These are phyloP conservation scores for Fusarium nisikadoi DNA, from an alignment of 2,329 filamentous ascomycete genomes.

Conservation along the genomic window DNA sequence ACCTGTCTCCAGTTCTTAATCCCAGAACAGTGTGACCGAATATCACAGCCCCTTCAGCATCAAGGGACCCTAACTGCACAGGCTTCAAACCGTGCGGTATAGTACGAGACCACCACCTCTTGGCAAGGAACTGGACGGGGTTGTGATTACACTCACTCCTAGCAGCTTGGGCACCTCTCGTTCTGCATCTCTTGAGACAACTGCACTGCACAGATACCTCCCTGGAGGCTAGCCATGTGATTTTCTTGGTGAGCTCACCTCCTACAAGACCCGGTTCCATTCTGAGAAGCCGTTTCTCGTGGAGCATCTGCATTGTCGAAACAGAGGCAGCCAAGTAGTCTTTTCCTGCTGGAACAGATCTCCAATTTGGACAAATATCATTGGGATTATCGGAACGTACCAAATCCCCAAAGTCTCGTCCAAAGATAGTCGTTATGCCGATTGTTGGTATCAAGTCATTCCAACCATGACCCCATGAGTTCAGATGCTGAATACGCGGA, in stretches of 20 bases:
- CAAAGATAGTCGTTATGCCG: conserved; percentile 9
- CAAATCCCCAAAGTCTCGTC: conserved; percentile 1
- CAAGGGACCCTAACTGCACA: neutral
- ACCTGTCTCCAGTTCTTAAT: neutral
- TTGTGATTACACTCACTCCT: neutral
- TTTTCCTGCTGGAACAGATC: neutral
- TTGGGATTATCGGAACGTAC: neutral
- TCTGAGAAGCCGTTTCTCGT: neutral
- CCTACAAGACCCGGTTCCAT: neutral
- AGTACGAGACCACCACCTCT: conserved; percentile 7
- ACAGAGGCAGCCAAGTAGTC: conserved; percentile 10
- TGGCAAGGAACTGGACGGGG: conserved; percentile 20
- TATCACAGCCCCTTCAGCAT: neutral
- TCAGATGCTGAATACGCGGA: neutral
- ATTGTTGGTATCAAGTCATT: neutral
- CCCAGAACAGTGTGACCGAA: conserved; percentile 1
- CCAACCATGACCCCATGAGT: conserved; percentile 8
- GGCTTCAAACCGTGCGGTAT: neutral
- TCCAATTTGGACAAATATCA: neutral
- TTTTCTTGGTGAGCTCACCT: conserved; percentile 7
- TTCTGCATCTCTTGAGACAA: neutral
- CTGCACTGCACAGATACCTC: neutral
- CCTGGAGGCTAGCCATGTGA: neutral
- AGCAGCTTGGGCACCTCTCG: accelerated
- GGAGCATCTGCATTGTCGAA: conserved; percentile 12